Conservation (phyloP, 129 eudicot genomes). For the carrot (Daucus carota) region DNA sequence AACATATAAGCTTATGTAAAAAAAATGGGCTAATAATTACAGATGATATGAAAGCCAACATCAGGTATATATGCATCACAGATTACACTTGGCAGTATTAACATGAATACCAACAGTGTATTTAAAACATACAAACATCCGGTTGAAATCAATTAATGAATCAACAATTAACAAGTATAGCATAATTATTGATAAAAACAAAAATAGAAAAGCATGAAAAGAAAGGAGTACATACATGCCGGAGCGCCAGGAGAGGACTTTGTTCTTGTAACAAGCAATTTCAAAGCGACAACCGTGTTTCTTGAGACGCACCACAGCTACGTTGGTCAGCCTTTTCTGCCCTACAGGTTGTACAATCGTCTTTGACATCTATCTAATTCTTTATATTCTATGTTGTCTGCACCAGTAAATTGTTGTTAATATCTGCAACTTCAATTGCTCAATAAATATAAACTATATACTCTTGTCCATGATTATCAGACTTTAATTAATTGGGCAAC, state of each 20-base stretch:
- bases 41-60: not conserved
- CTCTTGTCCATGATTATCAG: too few relatives aligned
- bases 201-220: too few relatives aligned
- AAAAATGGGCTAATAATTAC: not conserved
- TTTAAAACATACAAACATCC: too few relatives aligned
- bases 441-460: too few relatives aligned
- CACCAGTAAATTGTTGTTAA: too few relatives aligned
- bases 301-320: conserved; percentile 89
- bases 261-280: conserved; percentile 96
- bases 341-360: conserved; percentile 88
- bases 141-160: too few relatives aligned
- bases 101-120: too few relatives aligned
- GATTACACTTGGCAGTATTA: too few relatives aligned
- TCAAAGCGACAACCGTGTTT: conserved; percentile 84
- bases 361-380: conserved; percentile 76
- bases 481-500: too few relatives aligned
- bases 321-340: conserved; percentile 87
- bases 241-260: conserved; percentile 96
- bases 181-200: not conserved
- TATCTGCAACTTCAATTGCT: too few relatives aligned
- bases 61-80: not conserved
- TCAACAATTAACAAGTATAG: too few relatives aligned
- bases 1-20: not conserved
- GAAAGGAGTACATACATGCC: conserved; percentile 47
- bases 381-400: too few relatives aligned